These are phyloP conservation scores for Epicoccum nigrum DNA, from an alignment of 2,329 filamentous ascomycete species.

Conservation along the genomic window DNA sequence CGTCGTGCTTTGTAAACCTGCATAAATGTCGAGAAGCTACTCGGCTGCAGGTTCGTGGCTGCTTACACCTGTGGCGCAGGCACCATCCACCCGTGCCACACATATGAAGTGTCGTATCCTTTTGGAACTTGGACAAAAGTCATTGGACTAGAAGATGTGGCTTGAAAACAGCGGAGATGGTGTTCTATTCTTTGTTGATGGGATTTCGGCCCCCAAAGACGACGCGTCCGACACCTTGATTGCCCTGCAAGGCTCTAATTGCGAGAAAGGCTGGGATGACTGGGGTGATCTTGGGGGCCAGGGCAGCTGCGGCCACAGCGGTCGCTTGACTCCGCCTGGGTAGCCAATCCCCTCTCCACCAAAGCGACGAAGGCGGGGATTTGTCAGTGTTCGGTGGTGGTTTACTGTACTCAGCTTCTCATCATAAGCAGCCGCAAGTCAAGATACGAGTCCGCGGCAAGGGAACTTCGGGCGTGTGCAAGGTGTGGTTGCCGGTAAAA, in stretches of 20 bases:
- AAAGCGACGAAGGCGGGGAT: background rate
- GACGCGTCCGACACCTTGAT: conserved; percentile 2
- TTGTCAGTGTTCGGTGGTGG: background rate
- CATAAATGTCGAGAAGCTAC: too few species aligned
- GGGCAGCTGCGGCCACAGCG: background rate
- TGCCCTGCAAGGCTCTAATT: conserved; percentile 6
- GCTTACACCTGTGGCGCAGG: conserved; percentile 31
- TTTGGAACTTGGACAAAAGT: background rate
- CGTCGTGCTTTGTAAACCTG: too few species aligned
- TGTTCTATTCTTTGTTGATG: conserved; percentile 1
- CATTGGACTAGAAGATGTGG: background rate
- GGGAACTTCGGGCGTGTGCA: background rate
- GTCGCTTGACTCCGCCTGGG: background rate
- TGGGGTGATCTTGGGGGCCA: conserved; percentile 3
- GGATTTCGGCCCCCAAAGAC: conserved; percentile 4
- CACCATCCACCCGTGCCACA: conserved; percentile 4
- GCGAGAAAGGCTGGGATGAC: conserved; percentile 10
- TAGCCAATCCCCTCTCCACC: background rate
- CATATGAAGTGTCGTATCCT: background rate
- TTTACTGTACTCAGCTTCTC: background rate
- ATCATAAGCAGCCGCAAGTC: conserved; percentile 1
- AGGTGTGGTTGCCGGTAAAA: background rate
- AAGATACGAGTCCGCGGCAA: background rate
- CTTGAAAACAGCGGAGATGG: background rate
- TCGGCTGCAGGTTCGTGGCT: conserved; percentile 20